A percentile compares a stretch with the other conserved stretches of the same genome.
These are phyloP conservation scores for Linum usitatissimum DNA, from an alignment of 345 rosid genomes.

Conservation along the genomic window DNA sequence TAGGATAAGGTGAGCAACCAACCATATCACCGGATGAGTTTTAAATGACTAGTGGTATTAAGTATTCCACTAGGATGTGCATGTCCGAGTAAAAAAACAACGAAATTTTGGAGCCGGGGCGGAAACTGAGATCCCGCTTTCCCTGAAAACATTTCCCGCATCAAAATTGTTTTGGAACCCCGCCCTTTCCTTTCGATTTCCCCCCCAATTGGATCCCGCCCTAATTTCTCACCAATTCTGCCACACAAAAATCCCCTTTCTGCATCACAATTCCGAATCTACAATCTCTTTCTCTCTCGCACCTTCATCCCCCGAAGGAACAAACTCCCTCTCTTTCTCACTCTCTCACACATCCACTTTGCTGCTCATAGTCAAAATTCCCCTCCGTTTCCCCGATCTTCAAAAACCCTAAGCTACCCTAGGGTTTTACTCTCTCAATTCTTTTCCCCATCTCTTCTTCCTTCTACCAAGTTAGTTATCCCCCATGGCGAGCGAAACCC, in stretches of 20 bases:
- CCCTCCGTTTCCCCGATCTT: background rate
- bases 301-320: background rate
- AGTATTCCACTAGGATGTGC: too few species aligned
- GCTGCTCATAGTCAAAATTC: background rate
- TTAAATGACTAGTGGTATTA: too few species aligned
- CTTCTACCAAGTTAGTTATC: constrained; percentile 3
- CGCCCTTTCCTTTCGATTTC: background rate
- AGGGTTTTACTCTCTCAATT: constrained; percentile 12
- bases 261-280: background rate
- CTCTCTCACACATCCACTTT: constrained; percentile 5
- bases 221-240: constrained; percentile 10
- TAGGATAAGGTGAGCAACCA: too few species aligned
- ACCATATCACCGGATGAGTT: too few species aligned
- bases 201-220: background rate
- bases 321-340: background rate
- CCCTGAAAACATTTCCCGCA: background rate
- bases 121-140: background rate
- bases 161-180: background rate
- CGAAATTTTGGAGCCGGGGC: background rate
- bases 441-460: background rate
- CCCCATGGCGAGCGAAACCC: constrained; percentile 56
- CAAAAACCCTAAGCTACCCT: constrained; percentile 9
- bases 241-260: constrained; percentile 17
- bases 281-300: background rate
- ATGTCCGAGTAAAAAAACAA: too few species aligned